phyloP scores from a whole-genome alignment of 305 asterid species.

The Salvia sclarea region DNA sequence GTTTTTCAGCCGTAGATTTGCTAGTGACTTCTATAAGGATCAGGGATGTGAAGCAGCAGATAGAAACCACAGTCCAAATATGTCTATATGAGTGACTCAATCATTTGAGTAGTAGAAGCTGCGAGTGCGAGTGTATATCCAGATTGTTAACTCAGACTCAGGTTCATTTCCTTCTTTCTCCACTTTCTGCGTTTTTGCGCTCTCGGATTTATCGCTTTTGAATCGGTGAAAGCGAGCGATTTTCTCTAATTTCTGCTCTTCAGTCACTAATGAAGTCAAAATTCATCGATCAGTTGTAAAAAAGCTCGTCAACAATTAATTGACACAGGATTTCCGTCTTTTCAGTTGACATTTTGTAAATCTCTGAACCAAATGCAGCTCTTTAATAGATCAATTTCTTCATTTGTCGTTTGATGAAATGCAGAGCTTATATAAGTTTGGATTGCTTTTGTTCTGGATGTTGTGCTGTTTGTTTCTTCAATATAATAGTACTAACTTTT shows the following conservation, averaged over 20 bases:
- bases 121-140: constrained; percentile 16
- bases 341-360: neutral
- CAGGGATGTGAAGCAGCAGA: neutral
- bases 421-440: neutral
- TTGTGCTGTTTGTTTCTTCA: neutral
- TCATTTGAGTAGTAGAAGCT: neutral
- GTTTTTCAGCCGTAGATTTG: constrained; percentile 26
- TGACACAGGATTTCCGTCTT: neutral
- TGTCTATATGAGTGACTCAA: neutral
- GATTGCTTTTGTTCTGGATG: neutral
- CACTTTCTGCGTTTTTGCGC: neutral
- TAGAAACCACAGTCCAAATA: neutral
- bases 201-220: neutral
- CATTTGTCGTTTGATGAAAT: neutral
- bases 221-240: constrained; percentile 14
- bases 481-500: neutral
- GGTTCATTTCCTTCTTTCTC: constrained; percentile 17
- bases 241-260: neutral
- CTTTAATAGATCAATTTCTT: neutral
- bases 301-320: neutral
- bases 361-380: neutral
- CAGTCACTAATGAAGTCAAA: neutral
- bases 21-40: neutral
- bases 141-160: constrained; percentile 10
- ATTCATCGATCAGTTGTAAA: neutral